A percentile compares a stretch with the other conserved stretches of the same genome.
Conservation (phyloP, 352 stramenopile genomes). For the Globisporangium nagaii region DNA sequence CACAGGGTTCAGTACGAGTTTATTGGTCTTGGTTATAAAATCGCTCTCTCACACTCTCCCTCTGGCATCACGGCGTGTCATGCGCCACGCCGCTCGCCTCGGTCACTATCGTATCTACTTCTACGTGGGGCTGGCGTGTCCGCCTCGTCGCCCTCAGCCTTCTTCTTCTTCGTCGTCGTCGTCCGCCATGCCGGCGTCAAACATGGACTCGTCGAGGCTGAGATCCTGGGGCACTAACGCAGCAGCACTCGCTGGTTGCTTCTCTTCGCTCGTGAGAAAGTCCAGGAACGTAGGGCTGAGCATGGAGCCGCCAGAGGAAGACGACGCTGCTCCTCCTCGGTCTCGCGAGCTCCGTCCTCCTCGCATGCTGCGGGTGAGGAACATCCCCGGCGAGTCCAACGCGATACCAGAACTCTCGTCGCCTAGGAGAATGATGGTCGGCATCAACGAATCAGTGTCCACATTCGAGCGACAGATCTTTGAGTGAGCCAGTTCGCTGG, state of each 20-base stretch:
- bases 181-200: not conserved
- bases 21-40: too few relatives aligned
- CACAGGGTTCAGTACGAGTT: too few relatives aligned
- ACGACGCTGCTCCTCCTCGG: conserved; percentile 19
- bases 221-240: not conserved
- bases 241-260: conserved; percentile 17
- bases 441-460: too few relatives aligned
- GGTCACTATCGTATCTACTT: not conserved
- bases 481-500: not conserved
- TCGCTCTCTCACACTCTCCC: too few relatives aligned
- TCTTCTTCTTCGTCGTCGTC: not conserved
- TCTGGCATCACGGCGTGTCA: not conserved
- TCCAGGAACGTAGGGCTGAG: conserved; percentile 79
- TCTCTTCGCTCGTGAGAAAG: conserved; percentile 64
- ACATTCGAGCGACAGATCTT: not conserved
- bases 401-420: not conserved
- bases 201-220: not conserved
- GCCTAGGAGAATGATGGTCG: not conserved
- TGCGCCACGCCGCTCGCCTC: not conserved
- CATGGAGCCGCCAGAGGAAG: conserved; percentile 35
- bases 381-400: conserved; percentile 19
- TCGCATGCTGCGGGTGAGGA: conserved; percentile 4
- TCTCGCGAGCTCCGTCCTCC: not conserved
- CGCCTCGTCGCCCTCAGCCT: not conserved
- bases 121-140: not conserved